Evolutionary conservation across 2,329 filamentous ascomycete genomes (phyloP).

Genomic region (Epichloe scottii): DNA sequence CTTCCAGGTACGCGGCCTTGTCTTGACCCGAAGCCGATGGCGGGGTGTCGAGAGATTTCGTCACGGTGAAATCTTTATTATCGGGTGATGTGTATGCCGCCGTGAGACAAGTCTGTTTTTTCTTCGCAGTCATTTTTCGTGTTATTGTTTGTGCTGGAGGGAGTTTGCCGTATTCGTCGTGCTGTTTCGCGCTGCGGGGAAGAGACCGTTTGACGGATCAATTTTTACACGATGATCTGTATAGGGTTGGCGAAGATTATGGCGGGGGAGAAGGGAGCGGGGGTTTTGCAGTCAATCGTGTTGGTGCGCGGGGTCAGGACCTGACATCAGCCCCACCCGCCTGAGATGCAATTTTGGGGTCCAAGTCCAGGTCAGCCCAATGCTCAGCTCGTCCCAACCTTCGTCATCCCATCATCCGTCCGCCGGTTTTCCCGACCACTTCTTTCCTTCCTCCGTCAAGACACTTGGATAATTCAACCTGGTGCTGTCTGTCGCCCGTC

Average conservation of each 20-base stretch:
- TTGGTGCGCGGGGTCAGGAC: background rate
- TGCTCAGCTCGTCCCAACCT: background rate
- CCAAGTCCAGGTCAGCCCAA: background rate
- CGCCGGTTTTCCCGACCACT: too few species aligned
- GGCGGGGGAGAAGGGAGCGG: background rate
- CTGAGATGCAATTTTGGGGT: too few species aligned
- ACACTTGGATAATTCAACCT: too few species aligned
- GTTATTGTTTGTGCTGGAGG: background rate
- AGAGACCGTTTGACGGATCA: too few species aligned
- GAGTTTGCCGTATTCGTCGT: background rate
- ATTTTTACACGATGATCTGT: too few species aligned
- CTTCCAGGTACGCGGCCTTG: constrained; percentile 46
- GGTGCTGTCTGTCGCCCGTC: too few species aligned
- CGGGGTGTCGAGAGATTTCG: constrained; percentile 23
- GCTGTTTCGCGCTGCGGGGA: background rate
- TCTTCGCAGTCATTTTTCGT: background rate
- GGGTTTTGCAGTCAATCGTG: too few species aligned
- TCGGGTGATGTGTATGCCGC: constrained; percentile 43
- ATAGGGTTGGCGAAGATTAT: background rate
- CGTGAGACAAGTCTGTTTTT: constrained; percentile 18
- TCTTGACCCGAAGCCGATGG: constrained; percentile 25
- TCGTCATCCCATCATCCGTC: background rate
- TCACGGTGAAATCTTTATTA: constrained; percentile 33
- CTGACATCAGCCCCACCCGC: background rate
- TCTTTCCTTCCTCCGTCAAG: too few species aligned